Evolutionary conservation across 805 yeast species (phyloP), one percentile per base, ranked within the genome.

Genomic region (Saccharomycopsis oosterbeekiorum): DNA sequence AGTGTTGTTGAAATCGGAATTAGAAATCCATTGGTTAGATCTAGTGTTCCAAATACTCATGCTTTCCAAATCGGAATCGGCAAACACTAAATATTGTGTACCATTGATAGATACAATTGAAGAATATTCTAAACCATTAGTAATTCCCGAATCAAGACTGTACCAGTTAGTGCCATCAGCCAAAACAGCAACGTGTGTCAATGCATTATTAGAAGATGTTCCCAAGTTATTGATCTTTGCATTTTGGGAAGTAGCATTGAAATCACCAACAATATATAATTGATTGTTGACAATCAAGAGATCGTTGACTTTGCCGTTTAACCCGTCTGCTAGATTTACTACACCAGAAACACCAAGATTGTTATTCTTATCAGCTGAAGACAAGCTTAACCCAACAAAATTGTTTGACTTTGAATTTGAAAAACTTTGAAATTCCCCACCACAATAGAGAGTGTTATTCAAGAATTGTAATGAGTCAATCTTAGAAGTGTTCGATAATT

Each of bases 221-320:
- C 74, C 64, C 57, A 63, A 67, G 40, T 69, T 55, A 0, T 69
- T 64, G n/a, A 69, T 34, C 1, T 72, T 69, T 11, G 68, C 54
- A 14, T 78, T 54, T 40, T 71, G 68, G 4, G 68, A 56, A 14
- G 78, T 70, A 0, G 75, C 72, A 43, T 69, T 67, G 64, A 84
- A 80, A 5, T 73, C 67, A 2, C 89, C 89, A 24, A 77, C 71
- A 10, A 83, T 62, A 2, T 79, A 58, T 5, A 86, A 71, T 5
- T 73, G 70, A 12, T 71, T 70, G 14, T 72, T 69, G 29, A 75
- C 70, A 3, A 66, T 39, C 6, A 67, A 56, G 19, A 80, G 58
- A 14, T 72, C 68, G 10, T 68, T 60, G 1, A 84, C 76, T 1
- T 65, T 64, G 1, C 80, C 78, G 64, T 74, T 69, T 15, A 80